Conservation (phyloP, 169 alveolate genomes). For the Theileria equi region DNA sequence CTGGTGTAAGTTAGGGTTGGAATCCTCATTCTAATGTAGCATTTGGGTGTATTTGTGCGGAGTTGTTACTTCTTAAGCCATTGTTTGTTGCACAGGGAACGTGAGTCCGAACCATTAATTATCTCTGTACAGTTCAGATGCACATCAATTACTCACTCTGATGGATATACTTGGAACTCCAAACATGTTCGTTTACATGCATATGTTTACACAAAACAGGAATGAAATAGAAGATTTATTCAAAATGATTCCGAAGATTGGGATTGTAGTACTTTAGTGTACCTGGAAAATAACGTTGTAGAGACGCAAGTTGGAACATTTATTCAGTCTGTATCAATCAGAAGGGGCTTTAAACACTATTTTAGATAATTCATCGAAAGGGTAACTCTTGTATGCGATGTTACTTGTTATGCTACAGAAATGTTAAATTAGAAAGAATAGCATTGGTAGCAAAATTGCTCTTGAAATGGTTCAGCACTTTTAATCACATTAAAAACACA, state of each 20-base stretch:
- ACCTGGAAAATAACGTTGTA: neutral
- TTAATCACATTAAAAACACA: neutral
- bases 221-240: constrained; percentile 21
- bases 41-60: constrained; percentile 65
- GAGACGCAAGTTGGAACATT: constrained; percentile 22
- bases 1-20: constrained; percentile 38
- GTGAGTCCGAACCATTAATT: constrained; percentile 1
- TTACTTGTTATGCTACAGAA: constrained; percentile 5
- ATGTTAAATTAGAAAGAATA: neutral
- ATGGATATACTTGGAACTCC: constrained; percentile 54
- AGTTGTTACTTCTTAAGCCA: constrained; percentile 47
- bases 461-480: constrained; percentile 6
- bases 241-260: constrained; percentile 18
- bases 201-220: neutral
- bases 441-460: constrained; percentile 4
- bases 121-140: constrained; percentile 15
- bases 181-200: constrained; percentile 3
- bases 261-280: constrained; percentile 9
- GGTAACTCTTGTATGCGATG: no score
- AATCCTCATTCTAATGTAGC: constrained; percentile 9
- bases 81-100: constrained; percentile 24
- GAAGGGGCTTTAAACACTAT: constrained; percentile 5
- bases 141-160: constrained; percentile 26
- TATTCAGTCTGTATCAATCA: constrained; percentile 17
- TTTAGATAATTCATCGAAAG: neutral